Conservation (phyloP, 2,329 filamentous ascomycete genomes). For the Penicillium sp. region DNA sequence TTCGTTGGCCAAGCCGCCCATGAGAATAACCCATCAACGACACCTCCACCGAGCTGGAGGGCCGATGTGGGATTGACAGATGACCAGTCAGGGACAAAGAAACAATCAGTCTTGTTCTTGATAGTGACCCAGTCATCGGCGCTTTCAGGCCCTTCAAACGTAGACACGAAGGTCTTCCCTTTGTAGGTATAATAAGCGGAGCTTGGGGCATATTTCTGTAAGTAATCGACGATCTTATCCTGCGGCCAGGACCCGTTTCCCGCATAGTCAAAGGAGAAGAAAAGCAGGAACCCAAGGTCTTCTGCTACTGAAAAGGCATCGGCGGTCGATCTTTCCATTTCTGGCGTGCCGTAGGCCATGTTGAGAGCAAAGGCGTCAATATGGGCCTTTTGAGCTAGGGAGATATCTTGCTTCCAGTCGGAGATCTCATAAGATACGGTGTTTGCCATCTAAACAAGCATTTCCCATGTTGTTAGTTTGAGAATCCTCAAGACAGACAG, state of each 20-base stretch:
- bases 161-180: conserved; percentile 39
- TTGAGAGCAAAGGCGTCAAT: conserved; percentile 34
- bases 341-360: conserved; percentile 3
- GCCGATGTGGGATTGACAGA: conserved; percentile 30
- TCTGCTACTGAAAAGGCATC: conserved; percentile 16
- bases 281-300: conserved; percentile 30
- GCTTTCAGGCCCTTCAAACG: conserved; percentile 47
- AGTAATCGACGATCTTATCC: conserved; percentile 24
- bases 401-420: conserved; percentile 29
- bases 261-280: conserved; percentile 41
- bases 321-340: conserved; percentile 1
- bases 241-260: conserved; percentile 33
- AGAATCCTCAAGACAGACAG: not conserved
- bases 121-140: conserved; percentile 47
- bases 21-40: conserved; percentile 42
- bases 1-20: conserved; percentile 47
- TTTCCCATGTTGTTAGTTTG: not conserved
- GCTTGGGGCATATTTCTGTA: conserved; percentile 26
- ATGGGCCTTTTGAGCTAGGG: conserved; percentile 28
- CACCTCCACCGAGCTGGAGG: conserved; percentile 5
- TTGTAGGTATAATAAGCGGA: conserved; percentile 31
- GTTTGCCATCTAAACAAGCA: conserved; percentile 24
- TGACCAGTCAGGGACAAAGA: conserved; percentile 51
- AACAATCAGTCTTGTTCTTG: conserved; percentile 41
- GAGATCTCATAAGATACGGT: conserved; percentile 22